Conservation (phyloP, 2,329 filamentous ascomycete genomes). For the Cladosporium velox region DNA sequence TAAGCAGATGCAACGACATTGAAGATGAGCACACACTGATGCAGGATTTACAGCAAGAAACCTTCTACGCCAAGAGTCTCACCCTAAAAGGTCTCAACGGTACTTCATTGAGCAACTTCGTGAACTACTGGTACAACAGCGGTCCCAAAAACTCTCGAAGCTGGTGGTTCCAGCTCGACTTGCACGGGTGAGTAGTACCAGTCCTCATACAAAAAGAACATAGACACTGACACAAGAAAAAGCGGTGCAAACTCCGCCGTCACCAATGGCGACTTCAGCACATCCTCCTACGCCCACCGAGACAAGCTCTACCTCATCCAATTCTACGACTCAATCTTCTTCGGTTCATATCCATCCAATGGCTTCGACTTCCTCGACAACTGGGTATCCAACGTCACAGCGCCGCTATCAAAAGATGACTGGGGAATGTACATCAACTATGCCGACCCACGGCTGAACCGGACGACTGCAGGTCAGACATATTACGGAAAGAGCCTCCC, state of each 20-base stretch:
- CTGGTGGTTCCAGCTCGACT: constrained; percentile 25
- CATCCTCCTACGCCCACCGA: constrained; percentile 24
- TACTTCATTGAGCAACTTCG: constrained; percentile 22
- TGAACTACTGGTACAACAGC: constrained; percentile 23
- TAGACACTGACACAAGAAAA: neutral
- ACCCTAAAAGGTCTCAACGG: constrained; percentile 23
- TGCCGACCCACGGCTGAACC: constrained; percentile 21
- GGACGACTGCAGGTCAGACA: constrained; percentile 6
- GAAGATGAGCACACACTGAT: neutral
- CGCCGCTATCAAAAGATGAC: constrained; percentile 13
- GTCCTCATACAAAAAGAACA: neutral
- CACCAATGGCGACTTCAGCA: constrained; percentile 22
- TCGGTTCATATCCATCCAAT: constrained; percentile 18
- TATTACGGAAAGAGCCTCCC: constrained; percentile 16
- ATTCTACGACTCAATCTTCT: constrained; percentile 22
- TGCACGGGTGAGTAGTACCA: constrained; percentile 11
- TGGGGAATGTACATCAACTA: constrained; percentile 27
- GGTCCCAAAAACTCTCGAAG: constrained; percentile 18
- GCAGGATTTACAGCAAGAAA: constrained; percentile 20
- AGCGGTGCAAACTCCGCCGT: constrained; percentile 22
- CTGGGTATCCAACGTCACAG: constrained; percentile 20
- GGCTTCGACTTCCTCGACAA: constrained; percentile 23
- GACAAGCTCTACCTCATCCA: constrained; percentile 25
- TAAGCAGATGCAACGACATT: neutral
- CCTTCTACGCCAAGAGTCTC: constrained; percentile 24